Evolutionary conservation across 805 yeast genomes (phyloP).

Genomic region (Wickerhamomyces pijperi): DNA sequence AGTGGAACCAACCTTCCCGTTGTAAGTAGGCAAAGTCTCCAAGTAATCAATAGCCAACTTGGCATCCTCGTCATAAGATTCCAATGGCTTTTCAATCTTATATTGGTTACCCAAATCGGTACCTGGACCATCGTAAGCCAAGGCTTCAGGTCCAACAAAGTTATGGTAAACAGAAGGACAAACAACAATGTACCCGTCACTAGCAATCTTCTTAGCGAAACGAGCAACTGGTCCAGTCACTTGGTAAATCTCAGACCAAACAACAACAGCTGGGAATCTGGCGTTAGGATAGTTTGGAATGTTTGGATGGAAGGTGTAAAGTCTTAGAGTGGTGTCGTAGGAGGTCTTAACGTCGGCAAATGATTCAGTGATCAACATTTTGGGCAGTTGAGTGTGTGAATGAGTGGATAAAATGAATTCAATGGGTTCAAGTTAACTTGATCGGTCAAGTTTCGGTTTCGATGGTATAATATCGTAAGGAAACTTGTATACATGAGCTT

Average conservation of each 20-base stretch:
- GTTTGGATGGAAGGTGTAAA: slow-evolving; percentile 56
- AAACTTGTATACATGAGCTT: no score
- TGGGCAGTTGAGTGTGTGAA: slow-evolving; percentile 1
- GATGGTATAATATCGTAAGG: no score
- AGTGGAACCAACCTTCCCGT: slow-evolving; percentile 67
- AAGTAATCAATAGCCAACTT: slow-evolving; percentile 54
- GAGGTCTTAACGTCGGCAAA: slow-evolving; percentile 56
- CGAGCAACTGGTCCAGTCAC: slow-evolving; percentile 75
- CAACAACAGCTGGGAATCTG: slow-evolving; percentile 71
- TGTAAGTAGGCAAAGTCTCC: slow-evolving; percentile 45
- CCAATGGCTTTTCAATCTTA: slow-evolving; percentile 56
- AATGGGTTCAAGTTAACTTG: no score
- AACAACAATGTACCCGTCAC: slow-evolving; percentile 70
- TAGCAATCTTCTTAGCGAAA: slow-evolving; percentile 68
- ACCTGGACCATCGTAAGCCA: slow-evolving; percentile 61
- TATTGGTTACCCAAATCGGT: slow-evolving; percentile 64
- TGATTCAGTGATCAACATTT: slow-evolving; percentile 60
- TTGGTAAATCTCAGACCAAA: slow-evolving; percentile 73
- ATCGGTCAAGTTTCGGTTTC: no score
- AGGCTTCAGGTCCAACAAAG: slow-evolving; percentile 50
- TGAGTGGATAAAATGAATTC: no score
- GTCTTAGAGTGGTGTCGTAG: slow-evolving; percentile 54
- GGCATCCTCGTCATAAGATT: slow-evolving; percentile 64
- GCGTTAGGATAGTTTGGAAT: slow-evolving; percentile 67
- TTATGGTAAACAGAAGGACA: slow-evolving; percentile 76